Evolutionary conservation across 805 yeast species (phyloP).

Genomic region (Teunomyces gatunensis): DNA sequence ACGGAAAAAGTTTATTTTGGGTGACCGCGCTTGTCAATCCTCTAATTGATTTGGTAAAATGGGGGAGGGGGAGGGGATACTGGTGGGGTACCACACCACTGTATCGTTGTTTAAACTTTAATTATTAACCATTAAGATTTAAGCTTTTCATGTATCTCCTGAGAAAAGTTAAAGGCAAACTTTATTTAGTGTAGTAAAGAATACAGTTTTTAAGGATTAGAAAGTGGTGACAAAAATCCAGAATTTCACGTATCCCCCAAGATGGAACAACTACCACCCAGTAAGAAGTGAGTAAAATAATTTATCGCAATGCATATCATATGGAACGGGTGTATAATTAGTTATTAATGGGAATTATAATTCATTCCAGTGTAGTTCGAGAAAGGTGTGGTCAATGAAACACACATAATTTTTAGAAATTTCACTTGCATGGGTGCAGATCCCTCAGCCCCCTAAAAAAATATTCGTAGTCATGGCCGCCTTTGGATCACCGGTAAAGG

Average conservation of each 20-base stretch:
- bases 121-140: neutral
- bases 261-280: neutral
- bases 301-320: neutral
- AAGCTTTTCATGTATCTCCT: neutral
- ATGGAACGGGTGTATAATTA: neutral
- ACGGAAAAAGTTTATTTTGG: neutral
- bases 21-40: neutral
- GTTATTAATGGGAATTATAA: neutral
- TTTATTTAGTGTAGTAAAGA: neutral
- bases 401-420: neutral
- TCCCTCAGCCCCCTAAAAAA: neutral
- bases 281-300: neutral
- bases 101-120: neutral
- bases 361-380: neutral
- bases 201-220: neutral
- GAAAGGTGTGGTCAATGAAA: neutral
- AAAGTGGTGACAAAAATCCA: neutral
- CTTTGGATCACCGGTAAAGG: neutral
- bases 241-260: neutral
- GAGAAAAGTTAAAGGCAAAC: neutral
- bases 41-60: neutral
- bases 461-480: slow-evolving; percentile 1
- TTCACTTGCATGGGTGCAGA: slow-evolving; percentile 3
- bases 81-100: slow-evolving; percentile 2
- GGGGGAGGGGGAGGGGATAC: neutral